These are phyloP conservation scores for Lichtheimia corymbifera DNA, from an alignment of 371 early-diverging fungal genomes.

Conservation along the genomic window DNA sequence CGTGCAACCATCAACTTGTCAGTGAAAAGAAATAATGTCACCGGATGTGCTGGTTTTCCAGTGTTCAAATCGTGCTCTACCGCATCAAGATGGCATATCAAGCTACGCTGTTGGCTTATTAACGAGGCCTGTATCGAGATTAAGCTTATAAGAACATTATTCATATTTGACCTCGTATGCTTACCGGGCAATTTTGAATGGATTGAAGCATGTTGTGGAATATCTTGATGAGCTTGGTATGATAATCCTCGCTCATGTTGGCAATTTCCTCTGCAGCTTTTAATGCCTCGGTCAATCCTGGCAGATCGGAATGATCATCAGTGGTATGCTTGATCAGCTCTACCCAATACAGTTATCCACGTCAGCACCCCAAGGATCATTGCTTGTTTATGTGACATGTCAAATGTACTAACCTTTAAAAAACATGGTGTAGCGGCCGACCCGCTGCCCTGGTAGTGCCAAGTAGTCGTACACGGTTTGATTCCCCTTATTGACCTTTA, in stretches of 20 bases:
- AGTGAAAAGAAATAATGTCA: conserved; percentile 46
- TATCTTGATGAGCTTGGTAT: conserved; percentile 43
- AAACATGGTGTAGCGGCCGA: conserved; percentile 48
- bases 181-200: conserved; percentile 46
- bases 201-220: conserved; percentile 40
- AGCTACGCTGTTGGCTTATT: conserved; percentile 39
- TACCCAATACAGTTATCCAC: not conserved
- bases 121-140: conserved; percentile 33
- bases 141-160: not conserved
- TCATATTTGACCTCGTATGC: not conserved
- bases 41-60: conserved; percentile 29
- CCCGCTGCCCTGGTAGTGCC: conserved; percentile 41
- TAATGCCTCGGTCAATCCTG: conserved; percentile 29
- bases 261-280: conserved; percentile 38
- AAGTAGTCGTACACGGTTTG: conserved; percentile 22
- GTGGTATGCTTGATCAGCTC: conserved; percentile 39
- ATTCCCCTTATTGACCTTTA: conserved; percentile 13
- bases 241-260: conserved; percentile 45
- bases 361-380: not conserved
- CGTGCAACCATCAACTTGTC: conserved; percentile 48
- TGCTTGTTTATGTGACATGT: not conserved
- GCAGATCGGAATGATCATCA: conserved; percentile 32
- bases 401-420: conserved; percentile 25
- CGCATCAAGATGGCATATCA: conserved; percentile 43
- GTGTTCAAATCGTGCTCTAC: conserved; percentile 31